Base-by-base conservation (phyloP, 129 eudicot species). In the Ambrosia artemisiifolia region DNA sequence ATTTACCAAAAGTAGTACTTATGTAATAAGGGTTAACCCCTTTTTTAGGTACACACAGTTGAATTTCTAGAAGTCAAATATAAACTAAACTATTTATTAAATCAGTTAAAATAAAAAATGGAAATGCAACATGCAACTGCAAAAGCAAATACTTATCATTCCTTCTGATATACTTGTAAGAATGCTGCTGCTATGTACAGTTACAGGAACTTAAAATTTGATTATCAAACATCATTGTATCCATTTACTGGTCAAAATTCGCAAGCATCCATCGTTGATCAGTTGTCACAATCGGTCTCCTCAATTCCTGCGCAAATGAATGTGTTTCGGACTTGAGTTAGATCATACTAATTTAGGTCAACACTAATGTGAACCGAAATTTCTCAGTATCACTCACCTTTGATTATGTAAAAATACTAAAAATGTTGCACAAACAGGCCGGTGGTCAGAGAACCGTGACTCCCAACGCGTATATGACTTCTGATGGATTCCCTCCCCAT, bases 391-490 rank as follows among this genome's bases (percentile, higher is more conserved):
- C 40, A 77, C 81, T 18, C 51, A 42, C 82, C 77, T 53, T 71
- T 43, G 14, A 9, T 78, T 71, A 50, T 34, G 69, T 64, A 80
- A 57, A 73, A 80, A 79, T 11, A 84, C 78, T 43, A 75, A 50
- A 74, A 89, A 89, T 17, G 75, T 80, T 34, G 88, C 81, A 61
- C 83, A 84, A 16, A 89, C 93, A 14, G 96, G 96, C 48, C 96
- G 76, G 79, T 89, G 96, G 42, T 86, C 93, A 49, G 96, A 89
- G 62, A 89, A 84, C 34, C 69, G 83, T 4, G 84, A 84, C 63
- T 86, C 96, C 82, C 83, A 82, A 24, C 96, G 87, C 57, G 72
- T 67, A 61, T 89, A 89, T 16, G 88, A 82, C 65, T 78, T 79
- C 36, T 86, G 92, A 46, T 75, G 77, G 24, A 89, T 86, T 17